A percentile compares a stretch with the other conserved stretches of the same genome.
Conservation (phyloP, 164 flowering plant genomes). For the Stephania cephalantha region DNA sequence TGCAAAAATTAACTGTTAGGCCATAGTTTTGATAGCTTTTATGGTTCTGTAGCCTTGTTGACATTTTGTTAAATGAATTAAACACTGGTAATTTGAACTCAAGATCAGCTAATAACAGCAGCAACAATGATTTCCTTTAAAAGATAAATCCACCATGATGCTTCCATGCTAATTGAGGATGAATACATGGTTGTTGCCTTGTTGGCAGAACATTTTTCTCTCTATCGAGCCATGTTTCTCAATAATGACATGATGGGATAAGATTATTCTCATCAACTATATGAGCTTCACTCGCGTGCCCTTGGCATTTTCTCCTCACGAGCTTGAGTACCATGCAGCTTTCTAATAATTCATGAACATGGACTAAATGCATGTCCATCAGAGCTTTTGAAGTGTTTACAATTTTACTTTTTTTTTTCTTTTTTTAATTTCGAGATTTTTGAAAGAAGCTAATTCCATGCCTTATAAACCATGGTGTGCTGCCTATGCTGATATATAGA, state of each 20-base stretch:
- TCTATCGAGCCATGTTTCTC: neutral
- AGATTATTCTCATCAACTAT: neutral
- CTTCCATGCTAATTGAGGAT: no score
- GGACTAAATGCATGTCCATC: neutral
- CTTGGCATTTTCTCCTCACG: neutral
- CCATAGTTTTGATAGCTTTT: neutral
- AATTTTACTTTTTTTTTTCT: neutral
- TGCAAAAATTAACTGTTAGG: neutral
- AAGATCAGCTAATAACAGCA: no score
- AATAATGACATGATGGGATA: neutral
- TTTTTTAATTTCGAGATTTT: no score
- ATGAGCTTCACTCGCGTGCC: neutral
- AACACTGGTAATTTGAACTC: no score
- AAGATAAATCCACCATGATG: no score
- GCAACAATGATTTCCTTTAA: no score
- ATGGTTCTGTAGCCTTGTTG: neutral
- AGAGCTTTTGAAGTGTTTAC: neutral
- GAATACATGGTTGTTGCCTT: no score
- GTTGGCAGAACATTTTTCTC: neutral
- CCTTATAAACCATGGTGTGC: neutral
- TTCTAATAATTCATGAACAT: neutral
- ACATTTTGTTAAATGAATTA: neutral
- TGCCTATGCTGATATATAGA: neutral
- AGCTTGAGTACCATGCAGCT: neutral
- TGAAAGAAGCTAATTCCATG: neutral